A percentile compares a stretch with the other conserved stretches of the same genome.
Conservation (phyloP, 1,284 basidiomycete genomes). For the Rhodotorula sp. region DNA sequence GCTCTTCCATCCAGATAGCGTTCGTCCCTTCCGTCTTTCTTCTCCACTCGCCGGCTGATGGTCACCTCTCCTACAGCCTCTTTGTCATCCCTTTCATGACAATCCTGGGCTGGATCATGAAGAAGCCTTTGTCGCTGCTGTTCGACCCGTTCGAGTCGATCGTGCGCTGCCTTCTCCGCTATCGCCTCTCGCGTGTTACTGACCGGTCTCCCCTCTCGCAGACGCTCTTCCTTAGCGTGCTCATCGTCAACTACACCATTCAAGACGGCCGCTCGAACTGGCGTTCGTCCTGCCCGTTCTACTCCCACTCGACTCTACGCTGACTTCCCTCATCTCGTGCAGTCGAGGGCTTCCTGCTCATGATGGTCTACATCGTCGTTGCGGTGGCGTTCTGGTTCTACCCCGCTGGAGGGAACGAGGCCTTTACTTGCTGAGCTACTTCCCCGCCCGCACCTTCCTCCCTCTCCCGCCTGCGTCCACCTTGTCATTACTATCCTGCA, state of each 20-base stretch:
- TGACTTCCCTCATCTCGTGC: slow-evolving; percentile 6
- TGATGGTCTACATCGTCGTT: slow-evolving; percentile 52
- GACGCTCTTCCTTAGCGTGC: slow-evolving; percentile 43
- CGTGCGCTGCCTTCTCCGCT: slow-evolving; percentile 50
- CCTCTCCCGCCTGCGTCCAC: not conserved
- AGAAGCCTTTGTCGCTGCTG: slow-evolving; percentile 52
- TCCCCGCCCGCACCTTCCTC: not conserved
- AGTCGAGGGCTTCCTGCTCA: slow-evolving; percentile 43
- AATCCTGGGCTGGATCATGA: slow-evolving; percentile 55
- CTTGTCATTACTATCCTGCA: not conserved
- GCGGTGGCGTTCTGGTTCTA: slow-evolving; percentile 51
- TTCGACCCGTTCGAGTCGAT: slow-evolving; percentile 69
- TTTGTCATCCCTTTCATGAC: slow-evolving; percentile 74
- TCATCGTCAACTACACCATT: slow-evolving; percentile 44
- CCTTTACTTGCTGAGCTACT: slow-evolving; percentile 14
- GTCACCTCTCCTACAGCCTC: slow-evolving; percentile 50
- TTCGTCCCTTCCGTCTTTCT: not conserved
- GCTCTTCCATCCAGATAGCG: slow-evolving; percentile 89
- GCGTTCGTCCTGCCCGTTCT: slow-evolving; percentile 8
- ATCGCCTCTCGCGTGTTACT: slow-evolving; percentile 30
- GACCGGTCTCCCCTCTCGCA: not conserved
- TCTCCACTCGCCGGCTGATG: not conserved
- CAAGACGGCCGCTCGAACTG: slow-evolving; percentile 34
- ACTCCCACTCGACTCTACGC: not conserved
- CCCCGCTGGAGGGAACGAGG: slow-evolving; percentile 10